Conservation (phyloP, 306 rosid genomes). For the Prunus kanzakura region DNA sequence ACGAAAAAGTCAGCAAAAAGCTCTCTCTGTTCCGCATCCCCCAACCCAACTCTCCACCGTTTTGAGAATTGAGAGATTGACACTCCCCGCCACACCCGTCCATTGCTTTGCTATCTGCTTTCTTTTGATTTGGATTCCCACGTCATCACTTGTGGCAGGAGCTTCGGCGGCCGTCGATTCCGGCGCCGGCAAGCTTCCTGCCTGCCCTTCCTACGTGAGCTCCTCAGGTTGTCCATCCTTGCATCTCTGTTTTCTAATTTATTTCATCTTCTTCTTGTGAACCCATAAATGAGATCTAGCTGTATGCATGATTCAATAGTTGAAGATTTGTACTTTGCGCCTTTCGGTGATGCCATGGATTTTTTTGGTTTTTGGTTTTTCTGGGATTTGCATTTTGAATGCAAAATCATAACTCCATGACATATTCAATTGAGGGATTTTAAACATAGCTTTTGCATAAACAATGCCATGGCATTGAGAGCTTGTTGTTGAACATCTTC, state of each 20-base stretch:
- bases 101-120: background rate
- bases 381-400: background rate
- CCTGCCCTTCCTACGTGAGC: background rate
- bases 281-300: background rate
- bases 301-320: background rate
- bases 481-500: background rate
- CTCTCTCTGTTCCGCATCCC: background rate
- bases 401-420: background rate
- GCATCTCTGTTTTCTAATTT: background rate
- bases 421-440: background rate
- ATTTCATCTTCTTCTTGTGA: background rate
- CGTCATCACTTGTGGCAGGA: conserved; percentile 1
- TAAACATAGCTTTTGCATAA: background rate
- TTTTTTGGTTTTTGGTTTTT: background rate
- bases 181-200: conserved; percentile 3
- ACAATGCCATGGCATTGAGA: background rate
- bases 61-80: background rate
- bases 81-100: background rate
- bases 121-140: background rate
- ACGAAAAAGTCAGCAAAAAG: too few species aligned
- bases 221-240: background rate
- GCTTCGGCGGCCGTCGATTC: background rate
- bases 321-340: background rate
- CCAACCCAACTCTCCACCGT: background rate
- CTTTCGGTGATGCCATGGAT: background rate